Evolutionary conservation across 495 filamentous ascomycete species (phyloP).

Genomic region (Paragyromitra xinjiangensis): DNA sequence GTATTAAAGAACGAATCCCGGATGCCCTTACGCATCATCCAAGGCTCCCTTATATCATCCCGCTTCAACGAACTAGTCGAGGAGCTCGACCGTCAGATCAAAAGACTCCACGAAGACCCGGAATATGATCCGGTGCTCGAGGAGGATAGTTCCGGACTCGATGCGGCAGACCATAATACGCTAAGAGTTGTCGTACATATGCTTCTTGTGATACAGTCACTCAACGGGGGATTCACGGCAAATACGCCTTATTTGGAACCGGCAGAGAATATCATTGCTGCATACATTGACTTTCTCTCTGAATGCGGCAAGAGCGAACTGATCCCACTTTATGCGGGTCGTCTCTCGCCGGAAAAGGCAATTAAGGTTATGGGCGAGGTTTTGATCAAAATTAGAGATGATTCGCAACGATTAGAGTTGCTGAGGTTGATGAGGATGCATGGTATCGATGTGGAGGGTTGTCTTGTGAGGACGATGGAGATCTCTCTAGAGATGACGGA

Average conservation of each 20-base stretch:
- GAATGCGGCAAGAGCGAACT: slow-evolving; percentile 73
- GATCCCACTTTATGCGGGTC: slow-evolving; percentile 85
- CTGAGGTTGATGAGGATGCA: slow-evolving; percentile 66
- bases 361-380: slow-evolving; percentile 63
- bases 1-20: slow-evolving; percentile 37
- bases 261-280: slow-evolving; percentile 73
- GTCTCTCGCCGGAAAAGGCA: slow-evolving; percentile 66
- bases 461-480: slow-evolving; percentile 61
- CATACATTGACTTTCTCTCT: slow-evolving; percentile 81
- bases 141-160: slow-evolving; percentile 36
- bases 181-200: slow-evolving; percentile 72
- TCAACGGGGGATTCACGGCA: slow-evolving; percentile 59
- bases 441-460: slow-evolving; percentile 64
- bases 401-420: slow-evolving; percentile 63
- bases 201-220: slow-evolving; percentile 61
- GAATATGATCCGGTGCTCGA: slow-evolving; percentile 51
- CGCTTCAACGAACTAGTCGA: slow-evolving; percentile 45
- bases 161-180: slow-evolving; percentile 42
- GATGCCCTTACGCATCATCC: slow-evolving; percentile 54
- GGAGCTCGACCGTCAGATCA: slow-evolving; percentile 50
- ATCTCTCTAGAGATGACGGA: slow-evolving; percentile 47
- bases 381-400: slow-evolving; percentile 71
- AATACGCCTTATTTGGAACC: slow-evolving; percentile 51
- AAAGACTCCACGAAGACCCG: slow-evolving; percentile 32
- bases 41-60: slow-evolving; percentile 53